Base-by-base conservation (phyloP, 495 filamentous ascomycete genomes). In the Thermothielavioides terrestris region DNA sequence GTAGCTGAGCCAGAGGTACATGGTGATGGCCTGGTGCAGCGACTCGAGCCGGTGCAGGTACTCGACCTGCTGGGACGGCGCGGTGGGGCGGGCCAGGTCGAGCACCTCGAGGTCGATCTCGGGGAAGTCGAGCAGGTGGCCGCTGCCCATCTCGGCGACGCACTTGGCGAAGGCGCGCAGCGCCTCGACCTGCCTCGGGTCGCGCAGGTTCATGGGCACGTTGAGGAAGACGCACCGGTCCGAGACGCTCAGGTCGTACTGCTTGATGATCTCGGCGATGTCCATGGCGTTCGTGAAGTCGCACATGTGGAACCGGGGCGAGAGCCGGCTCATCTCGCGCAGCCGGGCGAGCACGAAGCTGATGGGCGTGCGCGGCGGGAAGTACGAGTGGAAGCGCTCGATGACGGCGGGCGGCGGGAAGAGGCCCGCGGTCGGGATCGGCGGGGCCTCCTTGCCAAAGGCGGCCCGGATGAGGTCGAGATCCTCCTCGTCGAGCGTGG, bases 1-100 rank as follows among this genome's bases (percentile, higher is more conserved):
- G 61, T 80, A 83, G 40, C 74, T 79, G 62, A 97, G 73, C 92
- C 92, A 98, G 7, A 90, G 72, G 57, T 95, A 98, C 17, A 91
- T 65, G 17, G 91, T 84, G 27, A 97, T 66, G 14, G 78, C 71
- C 60, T 86, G 88, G 68, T 98, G 94, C 20, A 97, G 68, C 15
- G 55, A 58, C 66, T 97, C 94, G 37, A 95, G 66, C 7, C 71
- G 62, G 23, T 65, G 58, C 53, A 97, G 63, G 46, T 86, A 85
- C 58, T 72, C 7, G 67, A 68, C 2, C 34, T 46, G 26, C 2
- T 42, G 15, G 12, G 8, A 0, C 36, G 18, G 4, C 10, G 2
- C 2, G 2, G 8, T 27, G 36, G 42, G 42, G 12, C 32, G 49
- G 12, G 57, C 49, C 3, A 67, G 49, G 27, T 82, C 85, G 3